A percentile compares a stretch with the other conserved stretches of the same genome.
phyloP scores from a whole-genome alignment of 176 grass and related monocot species.

The Oryza longistaminata region DNA sequence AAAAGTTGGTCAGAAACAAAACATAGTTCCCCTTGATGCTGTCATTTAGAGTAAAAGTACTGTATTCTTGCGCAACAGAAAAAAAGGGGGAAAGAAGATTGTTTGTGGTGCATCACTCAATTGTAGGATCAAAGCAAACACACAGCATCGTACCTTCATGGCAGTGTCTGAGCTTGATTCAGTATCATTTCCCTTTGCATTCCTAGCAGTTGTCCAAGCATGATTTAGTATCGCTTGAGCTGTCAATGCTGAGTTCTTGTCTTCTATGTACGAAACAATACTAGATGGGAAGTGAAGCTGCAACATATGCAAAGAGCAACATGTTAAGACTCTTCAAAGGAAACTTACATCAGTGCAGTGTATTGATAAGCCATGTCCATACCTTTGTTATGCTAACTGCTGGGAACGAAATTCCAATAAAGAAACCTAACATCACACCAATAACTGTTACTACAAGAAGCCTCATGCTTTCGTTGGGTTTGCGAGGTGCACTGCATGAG shows the following conservation, averaged over 20 bases:
- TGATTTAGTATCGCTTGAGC: conserved; percentile 78
- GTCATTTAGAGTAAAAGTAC: neutral
- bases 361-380: neutral
- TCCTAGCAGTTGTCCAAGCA: conserved; percentile 55
- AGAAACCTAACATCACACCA: conserved; percentile 64
- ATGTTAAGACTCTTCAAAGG: neutral
- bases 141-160: conserved; percentile 38
- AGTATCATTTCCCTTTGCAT: conserved; percentile 44
- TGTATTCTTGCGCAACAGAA: neutral
- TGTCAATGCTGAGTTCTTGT: conserved; percentile 64
- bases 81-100: neutral
- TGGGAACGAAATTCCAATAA: conserved; percentile 74
- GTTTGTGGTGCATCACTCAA: neutral
- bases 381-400: conserved; percentile 73
- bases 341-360: neutral
- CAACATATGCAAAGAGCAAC: conserved; percentile 17
- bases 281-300: conserved; percentile 83
- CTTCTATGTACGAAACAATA: conserved; percentile 63
- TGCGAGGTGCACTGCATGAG: conserved; percentile 46
- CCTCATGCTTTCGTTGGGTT: conserved; percentile 67
- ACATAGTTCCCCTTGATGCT: neutral
- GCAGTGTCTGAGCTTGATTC: conserved; percentile 49
- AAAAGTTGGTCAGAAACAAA: conserved; percentile 3
- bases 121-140: neutral
- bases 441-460: conserved; percentile 59